Base-by-base conservation (phyloP, 2,329 filamentous ascomycete species). In the Aureobasidium sp. region DNA sequence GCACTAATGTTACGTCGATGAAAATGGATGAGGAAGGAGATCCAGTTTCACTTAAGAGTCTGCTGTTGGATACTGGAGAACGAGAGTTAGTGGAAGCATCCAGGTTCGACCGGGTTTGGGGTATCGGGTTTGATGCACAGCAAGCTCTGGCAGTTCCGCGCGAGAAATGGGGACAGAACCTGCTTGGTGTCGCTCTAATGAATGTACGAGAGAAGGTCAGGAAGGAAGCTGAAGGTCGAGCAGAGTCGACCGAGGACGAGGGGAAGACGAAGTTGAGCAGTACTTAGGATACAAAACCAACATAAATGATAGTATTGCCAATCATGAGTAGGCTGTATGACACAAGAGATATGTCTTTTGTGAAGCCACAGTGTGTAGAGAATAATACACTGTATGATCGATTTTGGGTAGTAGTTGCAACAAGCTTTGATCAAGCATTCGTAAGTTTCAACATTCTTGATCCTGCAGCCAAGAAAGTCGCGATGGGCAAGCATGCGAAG, bases 91-190 rank as follows among this genome's bases (percentile, higher is more conserved):
- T 87, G 1, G 85, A 87, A 74, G 75, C 76, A 1, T 74, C 71
- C 26, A 83, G 85, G 12, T 77, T 71, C 64, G 86, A 89, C 74
- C 69, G 77, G 6, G 81, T 88, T 60, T 89, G 86, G 87, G 87
- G 86, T 1, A 75, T 89, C 46, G 87, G 87, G 8, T 87, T 83
- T 67, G 74, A 69, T 2, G 81, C 78, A 6, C 74, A 73, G 24
- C 74, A 80, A 68, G 85, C 85, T 2, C 76, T 74, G 61, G 65
- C 29, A 1, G 32, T 32, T 26, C 77, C 78, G 53, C 77, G 79
- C 51, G 69, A 73, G 24, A 66, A 71, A 4, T 89, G 86, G 87
- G 87, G 87, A 0, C 62, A 81, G 74, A 89, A 89, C 72, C 69
- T 87, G 64, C 71, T 89, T 48, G 87, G 86, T 0, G 82, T 82